Evolutionary conservation across 2,329 filamentous ascomycete genomes (phyloP).

Genomic region (Falciphora oryzae): DNA sequence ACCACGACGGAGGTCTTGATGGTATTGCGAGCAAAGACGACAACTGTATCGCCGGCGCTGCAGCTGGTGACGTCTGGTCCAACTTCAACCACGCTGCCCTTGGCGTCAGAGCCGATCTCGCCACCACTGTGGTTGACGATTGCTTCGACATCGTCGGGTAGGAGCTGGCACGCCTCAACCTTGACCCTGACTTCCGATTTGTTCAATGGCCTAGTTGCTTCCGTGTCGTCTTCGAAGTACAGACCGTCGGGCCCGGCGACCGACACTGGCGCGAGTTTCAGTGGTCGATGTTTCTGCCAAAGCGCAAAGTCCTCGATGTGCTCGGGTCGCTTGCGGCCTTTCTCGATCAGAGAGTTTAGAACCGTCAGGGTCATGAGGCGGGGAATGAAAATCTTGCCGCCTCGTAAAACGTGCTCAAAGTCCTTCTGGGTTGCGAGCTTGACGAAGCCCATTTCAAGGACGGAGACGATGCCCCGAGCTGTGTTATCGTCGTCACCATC

Average conservation of each 20-base stretch:
- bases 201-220: slow-evolving; percentile 16
- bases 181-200: slow-evolving; percentile 34
- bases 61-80: slow-evolving; percentile 29
- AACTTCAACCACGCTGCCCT: slow-evolving; percentile 29
- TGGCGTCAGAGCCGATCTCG: slow-evolving; percentile 30
- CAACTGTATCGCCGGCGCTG: slow-evolving; percentile 34
- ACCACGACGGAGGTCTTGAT: slow-evolving; percentile 29
- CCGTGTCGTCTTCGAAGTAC: slow-evolving; percentile 16
- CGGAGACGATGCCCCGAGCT: background rate
- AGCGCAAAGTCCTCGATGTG: slow-evolving; percentile 8
- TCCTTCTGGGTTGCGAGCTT: slow-evolving; percentile 4
- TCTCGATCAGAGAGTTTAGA: slow-evolving; percentile 41
- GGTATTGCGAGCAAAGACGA: slow-evolving; percentile 31
- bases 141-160: slow-evolving; percentile 30
- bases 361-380: slow-evolving; percentile 33
- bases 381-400: slow-evolving; percentile 27
- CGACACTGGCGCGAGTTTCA: slow-evolving; percentile 16
- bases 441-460: slow-evolving; percentile 14
- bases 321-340: slow-evolving; percentile 9
- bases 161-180: slow-evolving; percentile 30
- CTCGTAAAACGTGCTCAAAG: slow-evolving; percentile 31
- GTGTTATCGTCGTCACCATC: background rate
- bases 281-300: background rate
- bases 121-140: slow-evolving; percentile 10
- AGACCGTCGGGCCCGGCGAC: slow-evolving; percentile 13